These are phyloP conservation scores for Massariosphaeria phaeospora DNA, from an alignment of 495 filamentous ascomycete species.

Conservation along the genomic window DNA sequence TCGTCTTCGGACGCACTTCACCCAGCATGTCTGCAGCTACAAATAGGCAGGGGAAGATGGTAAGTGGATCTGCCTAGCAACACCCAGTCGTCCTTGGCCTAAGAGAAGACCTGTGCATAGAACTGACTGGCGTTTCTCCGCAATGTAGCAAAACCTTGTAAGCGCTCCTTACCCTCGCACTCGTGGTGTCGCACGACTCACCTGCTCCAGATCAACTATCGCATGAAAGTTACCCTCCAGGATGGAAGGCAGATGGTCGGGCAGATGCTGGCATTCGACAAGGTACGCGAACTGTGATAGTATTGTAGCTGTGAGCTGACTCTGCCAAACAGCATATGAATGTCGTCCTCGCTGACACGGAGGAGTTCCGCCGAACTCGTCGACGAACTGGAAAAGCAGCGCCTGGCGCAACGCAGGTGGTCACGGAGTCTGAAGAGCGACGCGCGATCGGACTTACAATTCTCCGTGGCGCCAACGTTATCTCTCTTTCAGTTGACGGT, in stretches of 20 bases:
- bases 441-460: conserved; percentile 92
- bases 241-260: conserved; percentile 96
- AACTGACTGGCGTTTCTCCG: conserved; percentile 60
- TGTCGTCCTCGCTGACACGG: conserved; percentile 95
- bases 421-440: conserved; percentile 91
- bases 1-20: conserved; percentile 62
- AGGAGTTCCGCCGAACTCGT: conserved; percentile 96
- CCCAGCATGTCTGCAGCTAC: conserved; percentile 71
- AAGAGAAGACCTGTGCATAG: conserved; percentile 52
- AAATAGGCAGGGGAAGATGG: conserved; percentile 99
- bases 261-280: conserved; percentile 96
- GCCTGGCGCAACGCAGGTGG: conserved; percentile 56
- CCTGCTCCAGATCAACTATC: conserved; percentile 85
- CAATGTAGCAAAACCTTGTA: conserved; percentile 93
- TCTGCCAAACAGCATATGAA: conserved; percentile 80
- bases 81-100: conserved; percentile 34
- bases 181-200: conserved; percentile 34
- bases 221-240: conserved; percentile 93
- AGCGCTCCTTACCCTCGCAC: conserved; percentile 41
- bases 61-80: conserved; percentile 51
- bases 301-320: not conserved
- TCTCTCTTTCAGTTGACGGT: conserved; percentile 91
- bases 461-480: conserved; percentile 85
- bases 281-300: conserved; percentile 51
- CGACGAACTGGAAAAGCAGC: conserved; percentile 70